Evolutionary conservation across 1,284 basidiomycete species (phyloP).

Genomic region (Lignosus rhinocerotis): DNA sequence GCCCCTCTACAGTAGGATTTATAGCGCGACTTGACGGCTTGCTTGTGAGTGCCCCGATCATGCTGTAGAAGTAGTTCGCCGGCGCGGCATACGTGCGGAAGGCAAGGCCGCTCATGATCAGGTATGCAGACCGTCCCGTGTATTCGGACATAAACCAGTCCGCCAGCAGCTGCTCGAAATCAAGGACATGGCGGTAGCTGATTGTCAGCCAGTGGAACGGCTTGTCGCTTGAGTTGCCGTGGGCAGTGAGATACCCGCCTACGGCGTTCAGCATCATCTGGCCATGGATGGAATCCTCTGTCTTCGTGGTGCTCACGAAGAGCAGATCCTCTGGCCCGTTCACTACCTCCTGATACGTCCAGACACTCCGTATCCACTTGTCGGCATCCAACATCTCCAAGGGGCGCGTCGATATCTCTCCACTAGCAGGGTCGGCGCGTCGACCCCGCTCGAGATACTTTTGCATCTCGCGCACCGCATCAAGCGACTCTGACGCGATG

Average conservation of each 20-base stretch:
- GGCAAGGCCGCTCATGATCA: conserved; percentile 20
- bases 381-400: conserved; percentile 24
- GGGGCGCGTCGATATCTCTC: conserved; percentile 2
- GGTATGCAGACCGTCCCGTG: conserved; percentile 18
- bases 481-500: conserved; percentile 13
- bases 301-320: conserved; percentile 6
- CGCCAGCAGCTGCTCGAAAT: conserved; percentile 22
- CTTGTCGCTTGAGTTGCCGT: background rate
- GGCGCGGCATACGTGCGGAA: conserved; percentile 13
- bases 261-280: conserved; percentile 14
- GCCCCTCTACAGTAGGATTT: conserved; percentile 16
- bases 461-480: conserved; percentile 19
- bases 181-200: conserved; percentile 16
- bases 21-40: conserved; percentile 15
- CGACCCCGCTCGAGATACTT: background rate
- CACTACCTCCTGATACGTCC: conserved; percentile 28
- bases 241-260: conserved; percentile 12
- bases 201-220: background rate
- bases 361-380: conserved; percentile 27
- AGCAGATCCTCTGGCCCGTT: conserved; percentile 14
- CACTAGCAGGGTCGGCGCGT: background rate
- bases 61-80: conserved; percentile 26
- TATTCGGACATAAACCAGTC: conserved; percentile 18
- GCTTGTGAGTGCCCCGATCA: conserved; percentile 24
- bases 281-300: background rate